Base-by-base conservation (phyloP, 495 filamentous ascomycete genomes). In the Penicillium angulare region DNA sequence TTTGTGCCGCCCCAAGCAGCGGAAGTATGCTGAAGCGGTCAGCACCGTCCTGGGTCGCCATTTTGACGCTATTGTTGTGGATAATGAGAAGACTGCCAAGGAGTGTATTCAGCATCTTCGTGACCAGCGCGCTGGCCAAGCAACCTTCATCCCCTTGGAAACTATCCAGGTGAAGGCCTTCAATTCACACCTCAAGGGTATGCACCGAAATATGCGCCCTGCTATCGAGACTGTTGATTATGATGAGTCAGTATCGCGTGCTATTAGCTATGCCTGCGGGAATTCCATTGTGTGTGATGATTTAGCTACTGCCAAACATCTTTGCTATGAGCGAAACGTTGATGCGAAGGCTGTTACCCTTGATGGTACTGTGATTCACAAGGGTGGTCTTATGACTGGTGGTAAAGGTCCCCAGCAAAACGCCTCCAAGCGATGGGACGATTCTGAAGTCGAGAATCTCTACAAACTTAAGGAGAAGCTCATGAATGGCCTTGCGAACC, bases 151-250 rank as follows among this genome's bases (percentile, higher is more conserved):
- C 47, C 93, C 93, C 0, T 79, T 97, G 10, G 93, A 99, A 71
- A 96, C 95, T 20, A 96, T 99, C 61, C 93, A 97, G 56, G 89
- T 95, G 60, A 90, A 86, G 60, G 82, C 87, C 8, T 79, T 90
- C 48, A 93, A 95, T 62, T 89, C 90, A 10, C 92, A 88, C 55
- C 68, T 97, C 34, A 97, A 97, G 71, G 88, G 91, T 34, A 86
- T 96, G 65, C 79, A 90, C 45, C 83, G 86, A 12, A 87, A 86
- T 7, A 86, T 87, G 81, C 86, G 95, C 20, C 82, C 95, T 51
- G 95, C 93, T 0, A 92, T 99, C 50, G 93, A 99, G 64, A 92
- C 91, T 2, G 92, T 99, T 50, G 90, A 96, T 52, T 99, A 95
- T 53, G 93, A 97, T 56, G 78, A 83, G 18, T 82, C 82, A 1